These are phyloP conservation scores for Calycina herbarum DNA, from an alignment of 2,329 filamentous ascomycete species.

Conservation along the genomic window DNA sequence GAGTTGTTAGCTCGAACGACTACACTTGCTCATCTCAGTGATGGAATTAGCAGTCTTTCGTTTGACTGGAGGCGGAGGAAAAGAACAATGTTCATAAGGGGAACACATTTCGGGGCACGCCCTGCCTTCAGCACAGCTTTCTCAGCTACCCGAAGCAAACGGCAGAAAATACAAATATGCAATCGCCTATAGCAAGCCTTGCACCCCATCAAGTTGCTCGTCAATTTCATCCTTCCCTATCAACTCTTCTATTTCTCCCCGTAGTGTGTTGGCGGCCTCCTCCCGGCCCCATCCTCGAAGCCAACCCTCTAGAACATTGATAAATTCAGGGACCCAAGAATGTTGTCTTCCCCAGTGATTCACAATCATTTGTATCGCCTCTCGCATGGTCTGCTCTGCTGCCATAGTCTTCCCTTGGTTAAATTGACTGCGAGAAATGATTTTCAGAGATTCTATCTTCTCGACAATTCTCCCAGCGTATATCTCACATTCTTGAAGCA, in stretches of 20 bases:
- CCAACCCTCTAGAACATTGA: slow-evolving; percentile 30
- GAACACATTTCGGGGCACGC: too few species aligned
- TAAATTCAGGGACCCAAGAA: slow-evolving; percentile 31
- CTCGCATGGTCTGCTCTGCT: slow-evolving; percentile 28
- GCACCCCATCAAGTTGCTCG: slow-evolving; percentile 6
- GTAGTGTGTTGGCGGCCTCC: slow-evolving; percentile 24
- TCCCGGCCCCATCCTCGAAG: slow-evolving; percentile 25
- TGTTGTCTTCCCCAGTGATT: slow-evolving; percentile 19
- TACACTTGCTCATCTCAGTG: slow-evolving; percentile 17
- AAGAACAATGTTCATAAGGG: slow-evolving; percentile 14
- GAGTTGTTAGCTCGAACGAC: slow-evolving; percentile 17
- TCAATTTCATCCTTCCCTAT: slow-evolving; percentile 38
- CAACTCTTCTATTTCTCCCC: slow-evolving; percentile 24
- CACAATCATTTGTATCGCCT: slow-evolving; percentile 26
- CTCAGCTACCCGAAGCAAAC: slow-evolving; percentile 13
- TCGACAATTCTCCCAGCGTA: slow-evolving; percentile 24
- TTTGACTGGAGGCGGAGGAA: slow-evolving; percentile 12
- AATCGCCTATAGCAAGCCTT: slow-evolving; percentile 11
- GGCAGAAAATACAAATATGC: slow-evolving; percentile 16
- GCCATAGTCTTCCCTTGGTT: slow-evolving; percentile 19
- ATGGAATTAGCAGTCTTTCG: slow-evolving; percentile 7
- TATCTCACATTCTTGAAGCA: slow-evolving; percentile 24
- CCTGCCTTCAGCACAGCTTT: slow-evolving; percentile 4
- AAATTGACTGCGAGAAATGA: slow-evolving; percentile 27
- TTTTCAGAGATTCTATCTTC: slow-evolving; percentile 26